phyloP scores from a whole-genome alignment of 2,329 filamentous ascomycete genomes.

The Xylaria polymorpha region DNA sequence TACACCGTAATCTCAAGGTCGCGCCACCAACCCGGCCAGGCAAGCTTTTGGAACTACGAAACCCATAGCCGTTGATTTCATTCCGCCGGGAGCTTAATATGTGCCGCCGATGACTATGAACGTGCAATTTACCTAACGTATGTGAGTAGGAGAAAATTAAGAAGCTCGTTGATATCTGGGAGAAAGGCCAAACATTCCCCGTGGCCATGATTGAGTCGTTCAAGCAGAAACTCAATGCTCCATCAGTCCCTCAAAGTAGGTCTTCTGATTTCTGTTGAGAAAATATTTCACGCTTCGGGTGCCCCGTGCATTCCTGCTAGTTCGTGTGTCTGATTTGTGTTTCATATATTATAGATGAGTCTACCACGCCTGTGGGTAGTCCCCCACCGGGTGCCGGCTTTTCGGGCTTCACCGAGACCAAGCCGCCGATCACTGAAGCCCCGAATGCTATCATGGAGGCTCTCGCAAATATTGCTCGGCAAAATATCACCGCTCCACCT shows the following conservation, averaged over 20 bases:
- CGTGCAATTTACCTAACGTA: slow-evolving; percentile 57
- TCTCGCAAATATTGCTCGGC: slow-evolving; percentile 82
- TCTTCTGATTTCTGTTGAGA: slow-evolving; percentile 42
- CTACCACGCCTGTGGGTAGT: slow-evolving; percentile 77
- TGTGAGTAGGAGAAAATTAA: slow-evolving; percentile 88
- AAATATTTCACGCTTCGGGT: slow-evolving; percentile 19
- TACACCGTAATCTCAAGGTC: slow-evolving; percentile 48
- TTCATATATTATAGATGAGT: slow-evolving; percentile 67
- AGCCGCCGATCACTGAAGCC: slow-evolving; percentile 55
- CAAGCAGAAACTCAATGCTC: slow-evolving; percentile 79
- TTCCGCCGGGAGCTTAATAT: slow-evolving; percentile 30
- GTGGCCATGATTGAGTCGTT: slow-evolving; percentile 80
- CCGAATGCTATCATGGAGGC: slow-evolving; percentile 78
- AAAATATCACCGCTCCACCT: slow-evolving; percentile 68
- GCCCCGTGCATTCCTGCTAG: slow-evolving; percentile 22
- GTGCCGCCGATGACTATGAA: slow-evolving; percentile 43
- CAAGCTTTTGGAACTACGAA: slow-evolving; percentile 36
- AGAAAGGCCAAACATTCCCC: slow-evolving; percentile 93
- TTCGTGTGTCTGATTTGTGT: slow-evolving; percentile 55
- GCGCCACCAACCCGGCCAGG: slow-evolving; percentile 36
- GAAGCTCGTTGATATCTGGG: slow-evolving; percentile 98
- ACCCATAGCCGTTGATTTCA: slow-evolving; percentile 16
- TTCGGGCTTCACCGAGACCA: slow-evolving; percentile 49
- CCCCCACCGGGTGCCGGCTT: slow-evolving; percentile 61
- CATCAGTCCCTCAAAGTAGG: slow-evolving; percentile 73